Evolutionary conservation across 129 eudicot species (phyloP).

Genomic region (Solidago caesia): DNA sequence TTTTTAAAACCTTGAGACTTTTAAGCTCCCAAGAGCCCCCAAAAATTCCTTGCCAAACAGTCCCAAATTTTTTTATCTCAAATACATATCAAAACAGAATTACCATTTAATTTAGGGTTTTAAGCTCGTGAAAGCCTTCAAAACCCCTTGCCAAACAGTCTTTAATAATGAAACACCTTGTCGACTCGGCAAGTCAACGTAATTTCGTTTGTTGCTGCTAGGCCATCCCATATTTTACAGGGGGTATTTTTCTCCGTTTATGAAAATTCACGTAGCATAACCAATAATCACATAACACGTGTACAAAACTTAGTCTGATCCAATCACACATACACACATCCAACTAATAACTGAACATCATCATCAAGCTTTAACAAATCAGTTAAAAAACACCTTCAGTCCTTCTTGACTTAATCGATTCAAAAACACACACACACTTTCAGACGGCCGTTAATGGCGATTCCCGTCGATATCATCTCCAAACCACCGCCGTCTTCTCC

Average conservation of each 20-base stretch:
- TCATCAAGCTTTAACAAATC: not conserved
- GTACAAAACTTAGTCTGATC: not conserved
- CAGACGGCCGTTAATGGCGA: conserved; percentile 70
- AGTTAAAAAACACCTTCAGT: conserved; percentile 16
- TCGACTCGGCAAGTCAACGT: no score
- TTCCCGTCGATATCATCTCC: conserved; percentile 40
- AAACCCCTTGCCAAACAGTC: no score
- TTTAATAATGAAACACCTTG: no score
- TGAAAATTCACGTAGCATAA: conserved; percentile 22
- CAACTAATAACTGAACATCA: not conserved
- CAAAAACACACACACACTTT: conserved; percentile 9
- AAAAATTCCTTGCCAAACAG: no score
- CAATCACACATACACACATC: conserved; percentile 30
- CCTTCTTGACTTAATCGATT: conserved; percentile 20
- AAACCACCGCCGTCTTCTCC: conserved; percentile 32
- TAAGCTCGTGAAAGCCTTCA: no score
- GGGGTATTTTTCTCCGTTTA: not conserved
- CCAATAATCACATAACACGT: conserved; percentile 26
- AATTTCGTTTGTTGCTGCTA: no score
- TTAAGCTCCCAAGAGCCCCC: no score
- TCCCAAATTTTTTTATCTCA: no score
- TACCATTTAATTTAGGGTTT: no score
- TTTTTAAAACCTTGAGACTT: no score
- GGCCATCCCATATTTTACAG: not conserved
- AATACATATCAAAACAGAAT: no score